A percentile compares a stretch with the other conserved stretches of the same genome.
Evolutionary conservation across 75 land plant genomes (phyloP).

Genomic region (Pseudotsuga menziesii): DNA sequence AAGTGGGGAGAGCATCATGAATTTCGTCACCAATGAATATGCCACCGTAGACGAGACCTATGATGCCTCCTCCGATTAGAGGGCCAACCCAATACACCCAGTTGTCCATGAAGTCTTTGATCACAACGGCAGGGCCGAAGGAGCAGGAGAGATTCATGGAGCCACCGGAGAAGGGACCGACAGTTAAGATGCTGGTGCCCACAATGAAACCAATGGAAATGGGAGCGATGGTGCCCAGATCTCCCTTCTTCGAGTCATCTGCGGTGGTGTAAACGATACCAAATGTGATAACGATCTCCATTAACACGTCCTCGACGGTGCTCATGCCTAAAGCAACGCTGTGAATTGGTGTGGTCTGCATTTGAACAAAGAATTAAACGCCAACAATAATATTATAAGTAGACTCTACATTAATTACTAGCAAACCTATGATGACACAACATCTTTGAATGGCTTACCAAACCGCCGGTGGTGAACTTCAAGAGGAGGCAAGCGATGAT

Average conservation of each 20-base stretch:
- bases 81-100: slow-evolving; percentile 67
- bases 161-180: slow-evolving; percentile 36
- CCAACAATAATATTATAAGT: no score
- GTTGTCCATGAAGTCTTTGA: slow-evolving; percentile 34
- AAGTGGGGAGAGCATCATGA: not conserved
- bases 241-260: slow-evolving; percentile 33
- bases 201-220: slow-evolving; percentile 41
- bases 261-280: slow-evolving; percentile 42
- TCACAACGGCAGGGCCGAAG: slow-evolving; percentile 41
- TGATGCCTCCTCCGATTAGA: slow-evolving; percentile 42
- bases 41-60: slow-evolving; percentile 35
- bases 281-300: slow-evolving; percentile 42
- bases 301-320: slow-evolving; percentile 14
- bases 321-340: slow-evolving; percentile 15
- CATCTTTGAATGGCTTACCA: not conserved
- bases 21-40: not conserved
- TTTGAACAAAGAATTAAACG: not conserved
- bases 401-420: no score
- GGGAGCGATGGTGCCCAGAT: slow-evolving; percentile 39
- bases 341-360: slow-evolving; percentile 6
- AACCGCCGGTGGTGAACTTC: slow-evolving; percentile 38
- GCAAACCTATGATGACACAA: not conserved
- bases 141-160: slow-evolving; percentile 51
- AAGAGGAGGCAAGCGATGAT: slow-evolving; percentile 50
- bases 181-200: slow-evolving; percentile 33